A percentile compares a stretch with the other conserved stretches of the same genome.
Evolutionary conservation across 208 protist genomes (phyloP).

Genomic region (Acanthamoeba triangularis): DNA sequence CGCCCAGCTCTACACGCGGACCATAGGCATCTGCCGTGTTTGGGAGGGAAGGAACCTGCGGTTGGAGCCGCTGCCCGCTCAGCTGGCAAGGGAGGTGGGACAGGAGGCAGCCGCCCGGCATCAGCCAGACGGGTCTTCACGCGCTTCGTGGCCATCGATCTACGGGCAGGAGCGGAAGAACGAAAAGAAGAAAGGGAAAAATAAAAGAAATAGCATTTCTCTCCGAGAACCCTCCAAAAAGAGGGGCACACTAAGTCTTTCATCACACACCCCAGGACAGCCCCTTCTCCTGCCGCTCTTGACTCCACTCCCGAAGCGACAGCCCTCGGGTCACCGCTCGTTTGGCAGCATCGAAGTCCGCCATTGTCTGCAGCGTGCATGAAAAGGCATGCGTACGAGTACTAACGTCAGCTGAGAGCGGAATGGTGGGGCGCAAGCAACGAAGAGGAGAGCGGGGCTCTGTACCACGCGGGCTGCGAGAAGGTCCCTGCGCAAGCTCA

Average conservation of each 20-base stretch:
- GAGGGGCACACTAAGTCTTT: too few relatives aligned
- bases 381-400: too few relatives aligned
- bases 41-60: too few relatives aligned
- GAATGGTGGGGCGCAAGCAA: neutral
- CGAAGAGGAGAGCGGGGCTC: neutral
- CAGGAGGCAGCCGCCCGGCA: too few relatives aligned
- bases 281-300: neutral
- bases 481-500: constrained; percentile 37
- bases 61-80: too few relatives aligned
- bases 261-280: neutral
- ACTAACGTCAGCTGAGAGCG: neutral
- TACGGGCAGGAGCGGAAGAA: neutral
- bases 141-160: neutral
- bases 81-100: too few relatives aligned
- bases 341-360: constrained; percentile 28
- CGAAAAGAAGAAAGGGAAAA: neutral
- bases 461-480: constrained; percentile 9
- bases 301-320: constrained; percentile 20
- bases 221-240: too few relatives aligned
- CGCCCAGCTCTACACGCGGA: too few relatives aligned
- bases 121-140: neutral
- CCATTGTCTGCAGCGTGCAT: neutral
- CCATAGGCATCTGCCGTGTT: too few relatives aligned
- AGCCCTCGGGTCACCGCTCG: constrained; percentile 27
- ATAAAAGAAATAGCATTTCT: neutral